Conservation (phyloP, 345 rosid genomes). For the Melaleuca quinquenervia region DNA sequence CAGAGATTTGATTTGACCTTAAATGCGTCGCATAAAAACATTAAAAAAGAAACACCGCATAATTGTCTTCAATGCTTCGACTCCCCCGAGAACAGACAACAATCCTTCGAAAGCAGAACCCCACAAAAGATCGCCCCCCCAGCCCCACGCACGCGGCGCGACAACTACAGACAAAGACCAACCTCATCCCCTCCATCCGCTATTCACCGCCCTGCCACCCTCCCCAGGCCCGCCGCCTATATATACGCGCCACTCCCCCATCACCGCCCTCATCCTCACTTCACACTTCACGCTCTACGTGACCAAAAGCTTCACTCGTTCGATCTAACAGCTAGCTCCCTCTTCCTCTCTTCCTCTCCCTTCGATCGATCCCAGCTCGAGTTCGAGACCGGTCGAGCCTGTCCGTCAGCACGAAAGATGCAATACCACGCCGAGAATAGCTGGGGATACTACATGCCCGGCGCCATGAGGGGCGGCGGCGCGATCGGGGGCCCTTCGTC, state of each 20-base stretch:
- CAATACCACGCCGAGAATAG: constrained; percentile 4
- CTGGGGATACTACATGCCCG: background rate
- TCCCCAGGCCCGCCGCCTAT: background rate
- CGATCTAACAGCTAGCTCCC: background rate
- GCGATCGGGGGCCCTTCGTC: background rate
- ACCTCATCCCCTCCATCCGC: background rate
- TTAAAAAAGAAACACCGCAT: background rate
- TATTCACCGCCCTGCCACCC: background rate
- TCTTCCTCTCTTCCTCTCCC: background rate
- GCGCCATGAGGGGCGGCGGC: background rate
- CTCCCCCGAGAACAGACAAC: constrained; percentile 11
- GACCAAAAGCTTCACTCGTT: background rate
- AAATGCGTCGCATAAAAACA: background rate
- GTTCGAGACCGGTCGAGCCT: background rate
- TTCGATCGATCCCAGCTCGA: background rate
- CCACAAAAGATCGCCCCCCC: background rate
- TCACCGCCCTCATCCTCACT: background rate
- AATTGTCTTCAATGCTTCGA: constrained; percentile 7
- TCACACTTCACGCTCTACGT: background rate
- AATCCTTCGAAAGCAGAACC: constrained; percentile 22
- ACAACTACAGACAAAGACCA: constrained; percentile 32
- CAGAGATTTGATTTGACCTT: background rate
- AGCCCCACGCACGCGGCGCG: constrained; percentile 25
- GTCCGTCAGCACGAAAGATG: background rate
- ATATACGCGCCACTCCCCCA: background rate